Evolutionary conservation across 2,329 filamentous ascomycete genomes (phyloP).

Genomic region (Bisporella sp.): DNA sequence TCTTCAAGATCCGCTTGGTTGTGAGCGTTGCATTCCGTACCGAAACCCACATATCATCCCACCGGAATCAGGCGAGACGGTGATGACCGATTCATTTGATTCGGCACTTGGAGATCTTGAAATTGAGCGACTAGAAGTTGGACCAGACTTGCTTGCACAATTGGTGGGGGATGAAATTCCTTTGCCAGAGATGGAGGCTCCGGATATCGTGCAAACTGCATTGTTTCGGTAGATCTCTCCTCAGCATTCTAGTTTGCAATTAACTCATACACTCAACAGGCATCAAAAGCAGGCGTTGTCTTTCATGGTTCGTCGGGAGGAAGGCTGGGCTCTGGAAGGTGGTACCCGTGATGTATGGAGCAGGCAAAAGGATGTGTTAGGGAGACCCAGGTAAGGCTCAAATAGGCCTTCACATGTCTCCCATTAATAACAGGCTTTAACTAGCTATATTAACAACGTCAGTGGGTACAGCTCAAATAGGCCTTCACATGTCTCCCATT

Average conservation of each 20-base stretch:
- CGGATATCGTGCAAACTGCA: conserved; percentile 3
- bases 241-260: background rate
- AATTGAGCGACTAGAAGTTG: conserved; percentile 6
- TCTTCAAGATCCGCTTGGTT: conserved; percentile 12
- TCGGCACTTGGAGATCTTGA: conserved; percentile 1
- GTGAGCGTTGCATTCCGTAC: conserved; percentile 6
- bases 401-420: background rate
- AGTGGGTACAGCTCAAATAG: background rate
- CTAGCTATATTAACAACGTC: conserved; percentile 14
- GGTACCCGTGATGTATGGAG: conserved; percentile 9
- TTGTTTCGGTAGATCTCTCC: conserved; percentile 7
- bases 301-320: conserved; percentile 14
- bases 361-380: no score
- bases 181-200: conserved; percentile 7
- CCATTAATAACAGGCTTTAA: background rate
- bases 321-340: conserved; percentile 8
- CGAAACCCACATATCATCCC: conserved; percentile 10
- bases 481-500: background rate
- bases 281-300: conserved; percentile 18
- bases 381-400: background rate
- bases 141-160: conserved; percentile 6
- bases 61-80: background rate
- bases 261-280: conserved; percentile 3
- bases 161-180: conserved; percentile 8
- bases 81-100: conserved; percentile 7